Evolutionary conservation across 441 rosid genomes (phyloP).

Genomic region (Populus trichocarpa): DNA sequence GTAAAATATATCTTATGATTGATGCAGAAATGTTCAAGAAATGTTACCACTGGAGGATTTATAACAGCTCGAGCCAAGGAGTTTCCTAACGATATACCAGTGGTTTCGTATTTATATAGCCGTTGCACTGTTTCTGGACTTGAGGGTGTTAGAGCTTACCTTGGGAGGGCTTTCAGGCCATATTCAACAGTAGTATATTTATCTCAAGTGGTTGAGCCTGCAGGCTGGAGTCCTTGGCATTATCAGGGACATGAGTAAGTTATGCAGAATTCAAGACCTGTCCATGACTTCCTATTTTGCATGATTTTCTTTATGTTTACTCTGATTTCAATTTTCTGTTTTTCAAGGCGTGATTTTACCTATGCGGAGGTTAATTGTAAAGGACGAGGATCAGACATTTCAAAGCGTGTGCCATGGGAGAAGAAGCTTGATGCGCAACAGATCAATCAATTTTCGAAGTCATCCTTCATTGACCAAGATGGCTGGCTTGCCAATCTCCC

Average conservation of each 20-base stretch:
- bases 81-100: conserved; percentile 13
- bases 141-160: conserved; percentile 17
- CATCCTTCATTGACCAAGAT: conserved; percentile 32
- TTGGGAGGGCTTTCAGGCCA: conserved; percentile 41
- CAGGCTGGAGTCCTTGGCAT: not conserved
- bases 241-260: not conserved
- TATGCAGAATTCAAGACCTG: too few species aligned
- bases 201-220: conserved; percentile 19
- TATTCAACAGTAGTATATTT: conserved; percentile 32
- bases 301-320: too few species aligned
- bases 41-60: conserved; percentile 7
- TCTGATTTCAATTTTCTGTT: too few species aligned
- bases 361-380: conserved; percentile 36
- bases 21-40: not conserved
- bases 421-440: conserved; percentile 4
- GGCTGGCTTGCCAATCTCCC: conserved; percentile 26
- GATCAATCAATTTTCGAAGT: conserved; percentile 13
- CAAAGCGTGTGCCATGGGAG: conserved; percentile 37
- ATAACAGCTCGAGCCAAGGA: conserved; percentile 37
- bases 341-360: not conserved
- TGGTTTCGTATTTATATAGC: conserved; percentile 31
- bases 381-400: conserved; percentile 34
- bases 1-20: not conserved
- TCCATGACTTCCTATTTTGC: too few species aligned
- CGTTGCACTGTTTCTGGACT: conserved; percentile 18